Evolutionary conservation across 2,329 filamentous ascomycete genomes (phyloP).

Genomic region (Fusarium veterinarium): DNA sequence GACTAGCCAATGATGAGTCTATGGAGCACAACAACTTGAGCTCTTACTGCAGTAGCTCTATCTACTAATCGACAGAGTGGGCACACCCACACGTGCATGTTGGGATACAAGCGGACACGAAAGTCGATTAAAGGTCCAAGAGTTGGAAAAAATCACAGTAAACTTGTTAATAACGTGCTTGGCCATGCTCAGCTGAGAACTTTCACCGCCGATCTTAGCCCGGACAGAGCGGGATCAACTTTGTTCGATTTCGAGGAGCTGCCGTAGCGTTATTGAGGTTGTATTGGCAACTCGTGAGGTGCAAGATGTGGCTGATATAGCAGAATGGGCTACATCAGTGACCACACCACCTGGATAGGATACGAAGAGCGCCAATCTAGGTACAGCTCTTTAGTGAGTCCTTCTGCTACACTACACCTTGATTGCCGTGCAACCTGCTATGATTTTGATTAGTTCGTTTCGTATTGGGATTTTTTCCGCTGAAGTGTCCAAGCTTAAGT

Average conservation of each 20-base stretch:
- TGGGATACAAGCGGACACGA: background rate
- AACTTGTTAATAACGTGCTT: conserved; percentile 6
- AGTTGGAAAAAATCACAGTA: background rate
- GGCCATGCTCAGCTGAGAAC: background rate
- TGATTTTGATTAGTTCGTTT: conserved; percentile 10
- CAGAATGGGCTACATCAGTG: conserved; percentile 11
- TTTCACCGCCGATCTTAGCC: background rate
- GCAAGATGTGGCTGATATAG: conserved; percentile 26
- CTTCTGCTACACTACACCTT: background rate
- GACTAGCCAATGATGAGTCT: conserved; percentile 3
- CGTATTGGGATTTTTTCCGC: conserved; percentile 17
- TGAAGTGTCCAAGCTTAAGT: conserved; percentile 9
- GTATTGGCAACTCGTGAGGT: background rate
- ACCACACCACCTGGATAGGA: conserved; percentile 30
- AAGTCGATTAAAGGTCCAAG: background rate
- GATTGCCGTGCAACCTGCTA: background rate
- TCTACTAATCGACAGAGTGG: conserved; percentile 22
- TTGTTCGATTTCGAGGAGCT: background rate
- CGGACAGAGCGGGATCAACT: conserved; percentile 16
- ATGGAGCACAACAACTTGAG: conserved; percentile 7
- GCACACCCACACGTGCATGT: conserved; percentile 23
- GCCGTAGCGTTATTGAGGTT: background rate
- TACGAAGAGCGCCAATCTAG: conserved; percentile 33
- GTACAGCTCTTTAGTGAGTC: conserved; percentile 6
- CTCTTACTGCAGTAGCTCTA: conserved; percentile 32